A percentile compares a stretch with the other conserved stretches of the same genome.
These are phyloP conservation scores for Fusarium pilosicola DNA, from an alignment of 2,329 filamentous ascomycete genomes.

Conservation along the genomic window DNA sequence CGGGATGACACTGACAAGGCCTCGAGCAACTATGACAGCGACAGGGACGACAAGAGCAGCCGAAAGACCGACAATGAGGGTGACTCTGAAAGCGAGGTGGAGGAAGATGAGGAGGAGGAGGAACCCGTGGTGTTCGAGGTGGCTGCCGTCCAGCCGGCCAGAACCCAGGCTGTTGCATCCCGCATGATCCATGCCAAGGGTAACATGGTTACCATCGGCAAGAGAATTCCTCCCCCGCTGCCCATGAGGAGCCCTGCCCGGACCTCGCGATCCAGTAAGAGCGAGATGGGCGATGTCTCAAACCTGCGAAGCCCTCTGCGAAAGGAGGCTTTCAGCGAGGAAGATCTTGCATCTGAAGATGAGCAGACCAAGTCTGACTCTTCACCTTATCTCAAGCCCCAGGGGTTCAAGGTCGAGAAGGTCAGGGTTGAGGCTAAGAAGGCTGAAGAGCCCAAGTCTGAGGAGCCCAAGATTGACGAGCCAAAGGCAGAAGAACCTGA, in stretches of 20 bases:
- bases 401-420: conserved; percentile 37
- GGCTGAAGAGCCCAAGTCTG: conserved; percentile 1
- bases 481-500: not conserved
- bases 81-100: conserved; percentile 34
- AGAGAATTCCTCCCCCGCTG: conserved; percentile 79
- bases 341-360: conserved; percentile 42
- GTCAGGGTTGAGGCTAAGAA: conserved; percentile 10
- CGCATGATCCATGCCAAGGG: conserved; percentile 78
- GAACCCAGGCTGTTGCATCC: conserved; percentile 67
- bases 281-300: conserved; percentile 68
- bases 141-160: conserved; percentile 64
- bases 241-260: conserved; percentile 80
- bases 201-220: conserved; percentile 85
- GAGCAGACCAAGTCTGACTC: conserved; percentile 35
- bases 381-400: conserved; percentile 35
- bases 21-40: conserved; percentile 40
- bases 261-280: conserved; percentile 60
- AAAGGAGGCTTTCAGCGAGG: conserved; percentile 58
- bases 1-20: conserved; percentile 41
- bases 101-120: conserved; percentile 52
- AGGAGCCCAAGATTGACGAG: not conserved
- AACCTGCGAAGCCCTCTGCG: conserved; percentile 61
- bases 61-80: conserved; percentile 43
- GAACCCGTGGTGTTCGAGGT: conserved; percentile 77
- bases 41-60: conserved; percentile 40